Evolutionary conservation across 2,329 filamentous ascomycete species (phyloP), one percentile per base, ranked within the genome.

Genomic region (Colletotrichum limetticola): DNA sequence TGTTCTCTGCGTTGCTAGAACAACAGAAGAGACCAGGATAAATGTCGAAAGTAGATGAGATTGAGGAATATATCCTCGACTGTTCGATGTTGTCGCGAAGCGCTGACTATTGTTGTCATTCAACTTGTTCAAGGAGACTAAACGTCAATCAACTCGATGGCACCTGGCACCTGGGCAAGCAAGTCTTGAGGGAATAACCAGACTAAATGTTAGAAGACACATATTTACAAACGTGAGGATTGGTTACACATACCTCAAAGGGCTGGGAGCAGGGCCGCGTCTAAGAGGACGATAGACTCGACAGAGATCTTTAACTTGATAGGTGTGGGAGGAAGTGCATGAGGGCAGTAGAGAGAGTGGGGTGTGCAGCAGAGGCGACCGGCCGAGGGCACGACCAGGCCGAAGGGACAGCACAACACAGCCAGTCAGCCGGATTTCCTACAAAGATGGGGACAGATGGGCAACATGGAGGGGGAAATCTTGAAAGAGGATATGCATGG

Each of bases 341-440:
- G 35, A 68, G 62, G 63, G 57, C 68, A 66, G 61, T 46, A 64
- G 53, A 60, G 52, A 61, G 68, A 72, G 71, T 74, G 71, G 71
- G 71, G 62, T 73, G 59, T 52, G 71, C 64, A 60, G 59, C 22
- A 68, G 53, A 74, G 62, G 68, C 57, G 24, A 74, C 37, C 52
- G 56, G 28, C 22, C 26, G 37, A 71, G 46, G 35, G 52, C 35
- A 71, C 49, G 71, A 71, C 49, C 71, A 56, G 67, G 55, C 49
- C 56, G 62, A 49, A 42, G 14, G 26, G 46, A 30, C 26, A 49
- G 46, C 26, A 42, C 42, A 55, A 32, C n/a, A 28, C 30, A 37
- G 66, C 71, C 57, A 53, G 49, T 56, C 61, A 49, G 49, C 53
- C 62, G 55, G 57, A 42, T 65, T 42, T 46, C 28, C 35, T 22